A percentile compares a stretch with the other conserved stretches of the same genome.
Conservation (phyloP, 2,329 filamentous ascomycete genomes). For the Fusarium floridanum region DNA sequence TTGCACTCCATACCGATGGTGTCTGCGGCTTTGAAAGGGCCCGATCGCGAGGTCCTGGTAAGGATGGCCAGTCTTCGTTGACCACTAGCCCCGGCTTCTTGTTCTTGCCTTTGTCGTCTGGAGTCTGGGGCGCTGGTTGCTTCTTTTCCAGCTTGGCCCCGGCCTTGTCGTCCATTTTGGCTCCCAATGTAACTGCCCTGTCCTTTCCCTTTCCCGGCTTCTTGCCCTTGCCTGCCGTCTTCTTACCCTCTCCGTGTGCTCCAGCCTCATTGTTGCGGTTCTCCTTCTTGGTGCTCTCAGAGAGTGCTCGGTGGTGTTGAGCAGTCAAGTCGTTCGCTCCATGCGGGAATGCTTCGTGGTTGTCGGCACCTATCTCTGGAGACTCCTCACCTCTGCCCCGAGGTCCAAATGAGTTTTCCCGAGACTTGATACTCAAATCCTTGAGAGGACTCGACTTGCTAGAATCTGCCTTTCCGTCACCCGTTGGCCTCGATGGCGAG, state of each 20-base stretch:
- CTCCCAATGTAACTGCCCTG: conserved; percentile 10
- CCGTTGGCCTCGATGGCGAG: conserved; percentile 33
- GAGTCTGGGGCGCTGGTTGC: conserved; percentile 25
- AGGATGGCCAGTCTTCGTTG: conserved; percentile 45
- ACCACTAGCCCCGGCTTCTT: conserved; percentile 32
- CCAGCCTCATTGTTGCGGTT: background rate
- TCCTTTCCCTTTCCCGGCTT: conserved; percentile 31
- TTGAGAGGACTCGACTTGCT: background rate
- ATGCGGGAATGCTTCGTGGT: background rate
- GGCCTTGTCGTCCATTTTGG: conserved; percentile 16
- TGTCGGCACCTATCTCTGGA: background rate
- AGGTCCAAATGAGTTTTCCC: background rate
- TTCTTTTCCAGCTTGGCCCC: conserved; percentile 9
- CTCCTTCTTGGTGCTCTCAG: conserved; percentile 10
- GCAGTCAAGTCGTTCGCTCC: background rate
- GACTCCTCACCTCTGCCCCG: background rate
- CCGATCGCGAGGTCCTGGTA: conserved; percentile 44
- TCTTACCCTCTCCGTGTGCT: conserved; percentile 20
- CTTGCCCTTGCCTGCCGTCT: conserved; percentile 10
- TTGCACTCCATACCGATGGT: conserved; percentile 38
- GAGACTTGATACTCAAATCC: background rate
- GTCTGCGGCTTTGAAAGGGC: conserved; percentile 39
- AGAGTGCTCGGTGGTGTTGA: conserved; percentile 8
- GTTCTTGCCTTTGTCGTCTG: conserved; percentile 17
- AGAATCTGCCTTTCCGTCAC: background rate